phyloP scores from a whole-genome alignment of 306 rosid genomes.

The Lablab purpureus region DNA sequence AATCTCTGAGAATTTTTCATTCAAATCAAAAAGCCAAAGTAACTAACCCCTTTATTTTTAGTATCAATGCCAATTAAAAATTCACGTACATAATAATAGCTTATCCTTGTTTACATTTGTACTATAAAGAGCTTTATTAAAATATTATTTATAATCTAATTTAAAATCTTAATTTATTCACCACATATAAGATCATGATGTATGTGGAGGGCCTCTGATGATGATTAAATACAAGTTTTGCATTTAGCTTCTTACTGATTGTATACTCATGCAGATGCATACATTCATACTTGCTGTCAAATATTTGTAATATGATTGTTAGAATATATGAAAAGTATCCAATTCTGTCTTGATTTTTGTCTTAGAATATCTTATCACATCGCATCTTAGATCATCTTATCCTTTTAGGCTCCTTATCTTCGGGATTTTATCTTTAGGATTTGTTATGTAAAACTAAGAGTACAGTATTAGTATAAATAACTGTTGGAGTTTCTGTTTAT shows the following conservation, averaged over 20 bases:
- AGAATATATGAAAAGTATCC: neutral
- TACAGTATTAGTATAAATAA: neutral
- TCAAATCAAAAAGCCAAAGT: neutral
- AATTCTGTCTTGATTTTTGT: neutral
- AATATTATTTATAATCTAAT: neutral
- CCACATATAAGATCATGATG: neutral
- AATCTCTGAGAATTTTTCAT: neutral
- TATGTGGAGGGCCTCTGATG: neutral
- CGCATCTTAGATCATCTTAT: neutral
- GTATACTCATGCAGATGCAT: neutral
- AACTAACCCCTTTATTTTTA: neutral
- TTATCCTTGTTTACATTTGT: slow-evolving; percentile 1
- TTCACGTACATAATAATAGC: slow-evolving; percentile 1
- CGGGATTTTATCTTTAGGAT: neutral
- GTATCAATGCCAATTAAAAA: neutral
- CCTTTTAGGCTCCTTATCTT: neutral
- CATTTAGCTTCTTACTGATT: neutral
- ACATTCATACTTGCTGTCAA: neutral
- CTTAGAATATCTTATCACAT: neutral
- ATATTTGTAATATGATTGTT: neutral
- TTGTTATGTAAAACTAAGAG: neutral
- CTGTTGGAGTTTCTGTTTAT: neutral
- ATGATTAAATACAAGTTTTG: neutral
- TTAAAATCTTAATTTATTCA: neutral
- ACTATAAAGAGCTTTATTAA: neutral